Evolutionary conservation across 192 early-diverging fungal species (phyloP).

Genomic region (Kickxella alabastrina): DNA sequence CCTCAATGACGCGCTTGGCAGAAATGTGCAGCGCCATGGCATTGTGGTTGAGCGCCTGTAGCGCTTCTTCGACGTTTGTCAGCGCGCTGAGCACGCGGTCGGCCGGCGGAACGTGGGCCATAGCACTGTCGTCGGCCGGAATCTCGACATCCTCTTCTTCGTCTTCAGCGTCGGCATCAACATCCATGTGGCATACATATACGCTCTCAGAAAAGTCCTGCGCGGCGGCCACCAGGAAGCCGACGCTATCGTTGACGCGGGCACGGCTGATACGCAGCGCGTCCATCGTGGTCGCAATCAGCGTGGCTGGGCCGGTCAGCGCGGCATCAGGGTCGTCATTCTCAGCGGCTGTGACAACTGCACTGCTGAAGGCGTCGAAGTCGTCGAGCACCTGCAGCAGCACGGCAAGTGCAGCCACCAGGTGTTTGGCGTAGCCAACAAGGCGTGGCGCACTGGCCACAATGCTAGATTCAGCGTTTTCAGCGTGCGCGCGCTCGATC

Average conservation of each 20-base stretch:
- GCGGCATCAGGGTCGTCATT: conserved; percentile 26
- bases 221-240: conserved; percentile 38
- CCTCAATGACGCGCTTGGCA: conserved; percentile 51
- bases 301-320: conserved; percentile 23
- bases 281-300: conserved; percentile 24
- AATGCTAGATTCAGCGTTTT: neutral
- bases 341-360: conserved; percentile 25
- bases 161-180: conserved; percentile 13
- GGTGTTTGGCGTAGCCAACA: conserved; percentile 45
- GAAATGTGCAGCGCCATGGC: conserved; percentile 47
- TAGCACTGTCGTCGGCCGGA: conserved; percentile 10
- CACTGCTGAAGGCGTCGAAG: conserved; percentile 40
- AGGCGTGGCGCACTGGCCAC: conserved; percentile 18
- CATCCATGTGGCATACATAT: neutral
- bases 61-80: conserved; percentile 20
- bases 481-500: conserved; percentile 30
- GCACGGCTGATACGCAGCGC: conserved; percentile 26
- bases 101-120: neutral
- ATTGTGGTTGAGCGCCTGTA: conserved; percentile 49
- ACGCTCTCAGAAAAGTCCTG: conserved; percentile 48
- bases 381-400: conserved; percentile 51
- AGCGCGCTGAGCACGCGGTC: conserved; percentile 25
- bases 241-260: conserved; percentile 40
- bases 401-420: conserved; percentile 43
- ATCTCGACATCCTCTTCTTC: conserved; percentile 33